Evolutionary conservation across 441 rosid species (phyloP).

Genomic region (Geranium incanum): DNA sequence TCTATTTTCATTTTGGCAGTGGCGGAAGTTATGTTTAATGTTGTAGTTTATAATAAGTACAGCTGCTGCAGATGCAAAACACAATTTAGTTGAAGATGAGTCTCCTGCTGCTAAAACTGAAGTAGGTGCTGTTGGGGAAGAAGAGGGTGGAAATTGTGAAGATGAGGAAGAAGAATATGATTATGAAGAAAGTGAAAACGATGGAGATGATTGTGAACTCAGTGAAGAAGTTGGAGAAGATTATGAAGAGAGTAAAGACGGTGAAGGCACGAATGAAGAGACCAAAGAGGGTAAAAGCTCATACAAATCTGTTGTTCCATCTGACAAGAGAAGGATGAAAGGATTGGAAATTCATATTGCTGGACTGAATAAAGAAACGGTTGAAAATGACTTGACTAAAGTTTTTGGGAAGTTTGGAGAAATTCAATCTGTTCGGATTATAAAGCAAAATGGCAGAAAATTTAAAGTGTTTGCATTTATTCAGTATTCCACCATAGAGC

Average conservation of each 20-base stretch:
- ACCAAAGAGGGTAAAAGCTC: constrained; percentile 8
- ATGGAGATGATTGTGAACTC: background rate
- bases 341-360: constrained; percentile 18
- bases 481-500: constrained; percentile 18
- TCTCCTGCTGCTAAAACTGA: constrained; percentile 11
- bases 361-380: constrained; percentile 17
- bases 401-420: constrained; percentile 22
- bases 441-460: constrained; percentile 12
- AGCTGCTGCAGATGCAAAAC: constrained; percentile 11
- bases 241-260: constrained; percentile 11
- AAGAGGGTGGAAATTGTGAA: background rate
- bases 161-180: background rate
- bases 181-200: constrained; percentile 1
- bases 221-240: constrained; percentile 1
- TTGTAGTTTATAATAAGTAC: constrained; percentile 3
- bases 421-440: constrained; percentile 17
- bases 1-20: background rate
- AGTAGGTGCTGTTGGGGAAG: background rate
- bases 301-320: background rate
- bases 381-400: constrained; percentile 22
- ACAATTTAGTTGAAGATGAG: constrained; percentile 15
- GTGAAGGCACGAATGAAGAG: background rate
- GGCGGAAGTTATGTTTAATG: background rate
- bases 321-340: constrained; percentile 12
- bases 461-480: constrained; percentile 20